Percentiles rank a stretch among this genome's conserved stretches.
phyloP scores from a whole-genome alignment of 345 rosid genomes.

The Eucalyptus polyanthemos region DNA sequence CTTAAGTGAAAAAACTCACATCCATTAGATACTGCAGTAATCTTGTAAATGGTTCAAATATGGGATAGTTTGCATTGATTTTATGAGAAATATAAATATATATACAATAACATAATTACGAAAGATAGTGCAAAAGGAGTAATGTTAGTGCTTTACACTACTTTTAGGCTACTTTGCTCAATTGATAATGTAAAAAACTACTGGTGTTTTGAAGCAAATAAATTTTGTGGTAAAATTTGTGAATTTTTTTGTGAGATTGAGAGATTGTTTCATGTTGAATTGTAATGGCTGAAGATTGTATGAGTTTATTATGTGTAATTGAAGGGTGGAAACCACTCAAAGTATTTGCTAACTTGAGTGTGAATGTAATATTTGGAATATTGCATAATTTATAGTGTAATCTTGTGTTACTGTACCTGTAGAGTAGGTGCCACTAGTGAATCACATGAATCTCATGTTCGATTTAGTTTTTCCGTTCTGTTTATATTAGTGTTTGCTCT shows the following conservation, averaged over 20 bases:
- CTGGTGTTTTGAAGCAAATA: not conserved
- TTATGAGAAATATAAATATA: not conserved
- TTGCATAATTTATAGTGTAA: too few relatives aligned
- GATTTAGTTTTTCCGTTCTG: rapidly evolving
- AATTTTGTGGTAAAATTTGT: not conserved
- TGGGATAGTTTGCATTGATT: not conserved
- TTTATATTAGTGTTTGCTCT: not conserved
- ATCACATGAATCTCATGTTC: too few relatives aligned
- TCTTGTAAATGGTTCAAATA: not conserved
- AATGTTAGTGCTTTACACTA: not conserved
- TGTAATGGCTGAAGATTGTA: not conserved
- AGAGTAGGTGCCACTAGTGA: too few relatives aligned
- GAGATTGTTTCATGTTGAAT: not conserved
- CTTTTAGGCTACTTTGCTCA: not conserved
- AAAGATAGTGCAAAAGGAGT: not conserved
- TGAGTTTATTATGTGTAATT: not conserved
- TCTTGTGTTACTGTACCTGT: too few relatives aligned
- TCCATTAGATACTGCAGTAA: not conserved
- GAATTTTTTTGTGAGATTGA: not conserved
- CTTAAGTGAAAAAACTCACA: not conserved
- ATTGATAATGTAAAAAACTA: not conserved
- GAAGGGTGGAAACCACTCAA: not conserved
- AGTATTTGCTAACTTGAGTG: not conserved
- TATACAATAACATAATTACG: not conserved
- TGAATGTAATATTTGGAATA: too few relatives aligned